phyloP scores from a whole-genome alignment of 306 rosid genomes.

The Trifolium fragiferum region DNA sequence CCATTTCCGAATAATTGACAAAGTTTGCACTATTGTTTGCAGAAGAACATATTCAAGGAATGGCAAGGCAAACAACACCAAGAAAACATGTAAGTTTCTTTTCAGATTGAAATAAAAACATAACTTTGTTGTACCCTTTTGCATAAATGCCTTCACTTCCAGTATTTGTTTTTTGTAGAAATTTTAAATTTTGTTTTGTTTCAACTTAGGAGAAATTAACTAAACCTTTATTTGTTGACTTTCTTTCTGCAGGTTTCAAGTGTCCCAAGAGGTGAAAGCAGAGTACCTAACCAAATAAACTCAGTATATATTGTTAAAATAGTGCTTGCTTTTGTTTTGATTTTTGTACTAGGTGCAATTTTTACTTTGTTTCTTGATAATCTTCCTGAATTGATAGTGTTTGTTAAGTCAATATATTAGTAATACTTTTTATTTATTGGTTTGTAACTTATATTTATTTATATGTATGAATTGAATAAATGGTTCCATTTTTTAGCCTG shows the following conservation, averaged over 20 bases:
- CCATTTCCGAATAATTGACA: background rate
- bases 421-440: constrained; percentile 8
- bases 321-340: constrained; percentile 59
- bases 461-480: constrained; percentile 11
- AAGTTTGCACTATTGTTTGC: constrained; percentile 19
- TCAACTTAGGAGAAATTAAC: background rate
- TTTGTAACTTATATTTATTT: constrained; percentile 3
- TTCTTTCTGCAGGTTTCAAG: constrained; percentile 51
- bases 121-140: background rate
- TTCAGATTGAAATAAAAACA: background rate
- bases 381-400: constrained; percentile 62
- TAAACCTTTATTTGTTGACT: constrained; percentile 16
- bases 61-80: constrained; percentile 35
- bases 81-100: constrained; percentile 34
- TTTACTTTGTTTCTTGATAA: constrained; percentile 72
- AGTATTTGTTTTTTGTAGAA: background rate
- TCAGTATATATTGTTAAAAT: constrained; percentile 58
- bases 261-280: constrained; percentile 35
- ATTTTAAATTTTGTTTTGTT: background rate
- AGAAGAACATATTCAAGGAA: constrained; percentile 31
- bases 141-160: background rate
- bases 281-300: constrained; percentile 49
- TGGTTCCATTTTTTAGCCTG: background rate
- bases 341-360: constrained; percentile 67
- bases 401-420: constrained; percentile 43